Base-by-base conservation (phyloP, 2,329 filamentous ascomycete species). In the Scytalidium lignicola region DNA sequence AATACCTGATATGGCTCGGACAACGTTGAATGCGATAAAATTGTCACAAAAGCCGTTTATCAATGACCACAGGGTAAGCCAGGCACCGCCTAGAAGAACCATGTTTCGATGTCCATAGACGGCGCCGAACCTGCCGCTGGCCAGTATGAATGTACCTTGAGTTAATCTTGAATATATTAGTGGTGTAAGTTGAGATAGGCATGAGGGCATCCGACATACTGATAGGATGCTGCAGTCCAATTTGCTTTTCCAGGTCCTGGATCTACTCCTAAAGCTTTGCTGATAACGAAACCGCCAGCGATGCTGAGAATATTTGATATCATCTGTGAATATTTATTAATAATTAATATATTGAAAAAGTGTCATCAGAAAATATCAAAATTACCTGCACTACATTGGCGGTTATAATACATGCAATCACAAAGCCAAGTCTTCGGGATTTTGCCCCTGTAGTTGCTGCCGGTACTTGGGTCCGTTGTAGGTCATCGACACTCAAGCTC, bases 21-120 rank as follows among this genome's bases (percentile, higher is more conserved):
- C 61, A 1, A 67, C 61, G 20, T 71, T 63, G 50, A 78, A 74
- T 0, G 67, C 58, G 3, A 70, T 62, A 41, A 70, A 71, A 1
- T 62, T 67, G 2, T 60, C 65, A 45, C 66, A 72, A 48, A 76
- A 75, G 0, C 66, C 72, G 41, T 67, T 72, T 12, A 63, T 62
- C 1, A 78, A 55, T 0, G 70, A 70, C 51, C 70, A 75, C 4
- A 74, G 15, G 5, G 65, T 55, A n/a, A 75, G 69, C 54, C 70
- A 67, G 8, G 59, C 55, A 8, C 67, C 67, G 10, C 74, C 75
- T 51, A 67, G 47, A 1, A 76, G 55, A 0, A 75, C 61, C 15
- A 75, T 59, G 10, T 66, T 67, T 46, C 72, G 70, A 56, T 78
- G 74, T 3, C 75, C 76, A 53, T 72, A 74, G 2, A 79, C 65